Conservation (phyloP, 2,329 filamentous ascomycete species). For the Aspergillus sp. region DNA sequence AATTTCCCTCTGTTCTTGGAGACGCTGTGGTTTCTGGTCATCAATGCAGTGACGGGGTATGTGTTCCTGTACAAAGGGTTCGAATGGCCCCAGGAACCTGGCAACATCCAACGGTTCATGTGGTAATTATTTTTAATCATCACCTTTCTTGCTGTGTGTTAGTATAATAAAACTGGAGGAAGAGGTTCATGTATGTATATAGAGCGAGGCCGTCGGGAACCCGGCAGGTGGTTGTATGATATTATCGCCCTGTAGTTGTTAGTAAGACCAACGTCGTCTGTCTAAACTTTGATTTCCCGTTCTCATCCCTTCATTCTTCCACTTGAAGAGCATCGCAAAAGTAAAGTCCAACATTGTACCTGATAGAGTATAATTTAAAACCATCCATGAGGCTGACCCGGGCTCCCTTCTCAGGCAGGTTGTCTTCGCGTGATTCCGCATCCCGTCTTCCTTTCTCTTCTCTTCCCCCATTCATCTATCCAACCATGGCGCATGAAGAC, state of each 20-base stretch:
- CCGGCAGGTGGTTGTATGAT: background rate
- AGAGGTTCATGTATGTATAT: background rate
- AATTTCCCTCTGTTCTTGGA: slow-evolving; percentile 47
- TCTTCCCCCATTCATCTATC: background rate
- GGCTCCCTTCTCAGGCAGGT: background rate
- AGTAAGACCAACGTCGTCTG: background rate
- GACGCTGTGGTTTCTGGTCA: slow-evolving; percentile 55
- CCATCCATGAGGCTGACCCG: background rate
- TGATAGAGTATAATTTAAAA: background rate
- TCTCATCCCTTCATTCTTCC: background rate
- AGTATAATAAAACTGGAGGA: background rate
- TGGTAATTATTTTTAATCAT: slow-evolving; percentile 44
- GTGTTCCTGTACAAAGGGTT: slow-evolving; percentile 24
- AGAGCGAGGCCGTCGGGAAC: background rate
- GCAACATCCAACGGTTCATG: slow-evolving; percentile 66
- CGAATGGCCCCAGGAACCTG: slow-evolving; percentile 28
- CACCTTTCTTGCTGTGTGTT: slow-evolving; percentile 3
- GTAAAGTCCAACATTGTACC: too few relatives aligned
- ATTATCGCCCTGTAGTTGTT: background rate
- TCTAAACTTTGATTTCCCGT: background rate
- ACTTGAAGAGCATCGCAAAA: background rate
- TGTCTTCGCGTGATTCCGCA: background rate
- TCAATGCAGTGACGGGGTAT: slow-evolving; percentile 38
- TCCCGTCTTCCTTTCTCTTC: background rate
- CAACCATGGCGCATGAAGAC: slow-evolving; percentile 5